Evolutionary conservation across 2,329 filamentous ascomycete species (phyloP).

Genomic region (Ceratocystiopsis sp.): DNA sequence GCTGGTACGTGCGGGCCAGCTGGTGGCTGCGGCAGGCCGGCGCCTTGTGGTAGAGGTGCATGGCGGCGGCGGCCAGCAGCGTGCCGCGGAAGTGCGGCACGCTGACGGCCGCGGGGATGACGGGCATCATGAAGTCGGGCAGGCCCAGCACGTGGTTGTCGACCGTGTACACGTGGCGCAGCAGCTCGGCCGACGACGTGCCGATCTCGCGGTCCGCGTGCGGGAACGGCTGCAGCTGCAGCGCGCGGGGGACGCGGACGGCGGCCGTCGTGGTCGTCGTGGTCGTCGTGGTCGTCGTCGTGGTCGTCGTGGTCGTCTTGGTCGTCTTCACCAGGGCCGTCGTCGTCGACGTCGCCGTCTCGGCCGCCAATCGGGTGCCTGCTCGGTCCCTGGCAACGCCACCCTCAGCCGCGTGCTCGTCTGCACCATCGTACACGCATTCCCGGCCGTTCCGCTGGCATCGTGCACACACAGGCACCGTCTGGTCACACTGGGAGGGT

Average conservation of each 20-base stretch:
- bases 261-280: neutral
- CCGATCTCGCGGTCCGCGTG: constrained; percentile 4
- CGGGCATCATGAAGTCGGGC: constrained; percentile 7
- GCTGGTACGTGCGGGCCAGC: constrained; percentile 11
- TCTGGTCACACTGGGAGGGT: constrained; percentile 10
- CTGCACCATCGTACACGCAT: constrained; percentile 7
- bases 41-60: constrained; percentile 9
- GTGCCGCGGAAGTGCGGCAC: constrained; percentile 9
- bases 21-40: constrained; percentile 6
- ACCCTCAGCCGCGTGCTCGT: neutral
- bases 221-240: constrained; percentile 3
- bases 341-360: neutral
- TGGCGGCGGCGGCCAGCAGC: constrained; percentile 8
- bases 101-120: constrained; percentile 5
- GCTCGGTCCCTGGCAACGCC: too few relatives aligned
- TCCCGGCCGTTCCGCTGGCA: constrained; percentile 10
- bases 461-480: constrained; percentile 8
- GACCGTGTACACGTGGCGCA: constrained; percentile 8
- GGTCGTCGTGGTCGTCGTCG: neutral
- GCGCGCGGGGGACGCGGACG: neutral
- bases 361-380: neutral
- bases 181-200: constrained; percentile 7
- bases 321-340: too few relatives aligned
- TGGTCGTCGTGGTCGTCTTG: too few relatives aligned
- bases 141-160: constrained; percentile 7